Evolutionary conservation across 192 early-diverging fungal genomes (phyloP), one percentile per base, ranked within the genome.

Genomic region (Podila epicladia): DNA sequence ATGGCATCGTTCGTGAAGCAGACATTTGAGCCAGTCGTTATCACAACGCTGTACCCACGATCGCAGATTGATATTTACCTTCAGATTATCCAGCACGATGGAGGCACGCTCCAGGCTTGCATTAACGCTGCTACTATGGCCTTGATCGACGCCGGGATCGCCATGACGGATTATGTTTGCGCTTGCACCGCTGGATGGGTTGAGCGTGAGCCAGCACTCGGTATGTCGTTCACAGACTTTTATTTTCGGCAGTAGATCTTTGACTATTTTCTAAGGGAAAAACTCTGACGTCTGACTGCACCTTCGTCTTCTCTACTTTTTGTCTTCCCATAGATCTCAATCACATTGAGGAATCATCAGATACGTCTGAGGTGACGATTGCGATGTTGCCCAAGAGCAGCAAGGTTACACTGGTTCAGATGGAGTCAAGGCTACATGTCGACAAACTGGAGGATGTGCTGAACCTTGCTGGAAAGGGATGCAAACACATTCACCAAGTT

Each of bases 31-130:
- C 87, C 95, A 4, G 94, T 95, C 15, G 89, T 99, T 65, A 83
- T 92, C 22, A 87, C 88, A 5, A 83, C 82, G 41, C 83, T 93
- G 32, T 97, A 91, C 68, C 92, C 96, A 41, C 89, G 95, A 26
- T 96, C 96, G 26, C 94, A 98, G 83, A 97, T 99, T 67, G 93
- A 94, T 58, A 94, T 99, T 49, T 95, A 93, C 72, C 73, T 98
- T 31, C 97, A 99, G 74, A 80, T 98, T 19, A 85, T 99, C 69
- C 98, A 99, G 75, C 88, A 92, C 67, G 98, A 99, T 70, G 98
- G 98, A 49, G 97, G 95, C 64, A 82, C 80, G 22, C 80, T 94
- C 35, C 92, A 93, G 62, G 85, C 92, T 4, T 95, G 92, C 67
- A 93, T 95, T 38, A 96, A 96, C 74, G 94, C 94, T 26, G 89